Percentiles rank a stretch among this genome's conserved stretches.
Conservation (phyloP, 1,139 yeast genomes). For the Yamadazyma membranifaciens region DNA sequence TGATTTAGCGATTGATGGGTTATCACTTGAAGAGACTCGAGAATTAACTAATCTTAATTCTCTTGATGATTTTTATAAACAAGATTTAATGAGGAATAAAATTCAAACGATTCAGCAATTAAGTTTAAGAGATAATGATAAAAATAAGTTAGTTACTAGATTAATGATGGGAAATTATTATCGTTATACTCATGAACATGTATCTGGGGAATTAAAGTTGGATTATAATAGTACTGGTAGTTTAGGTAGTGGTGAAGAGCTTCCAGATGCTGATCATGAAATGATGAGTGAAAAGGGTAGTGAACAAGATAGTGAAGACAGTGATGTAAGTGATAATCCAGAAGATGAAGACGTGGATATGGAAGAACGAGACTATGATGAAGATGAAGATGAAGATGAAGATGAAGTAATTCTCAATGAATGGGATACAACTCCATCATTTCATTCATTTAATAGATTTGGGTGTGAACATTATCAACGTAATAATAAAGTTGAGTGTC, state of each 20-base stretch:
- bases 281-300: neutral
- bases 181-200: slow-evolving; percentile 40
- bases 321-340: neutral
- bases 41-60: slow-evolving; percentile 40
- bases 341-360: slow-evolving; percentile 3
- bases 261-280: slow-evolving; percentile 1
- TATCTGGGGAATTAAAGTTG: slow-evolving; percentile 15
- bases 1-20: slow-evolving; percentile 40
- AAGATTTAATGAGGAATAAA: slow-evolving; percentile 50
- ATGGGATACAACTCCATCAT: slow-evolving; percentile 52
- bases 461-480: slow-evolving; percentile 88
- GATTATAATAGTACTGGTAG: neutral
- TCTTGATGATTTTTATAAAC: slow-evolving; percentile 51
- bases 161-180: slow-evolving; percentile 76
- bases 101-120: slow-evolving; percentile 57
- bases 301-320: neutral
- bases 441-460: slow-evolving; percentile 33
- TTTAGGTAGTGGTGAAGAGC: slow-evolving; percentile 7
- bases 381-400: slow-evolving; percentile 14
- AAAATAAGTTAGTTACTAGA: slow-evolving; percentile 64
- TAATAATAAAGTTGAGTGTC: slow-evolving; percentile 81
- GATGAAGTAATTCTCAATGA: slow-evolving; percentile 41
- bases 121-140: slow-evolving; percentile 48
- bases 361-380: slow-evolving; percentile 14
- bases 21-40: slow-evolving; percentile 33